Base-by-base conservation (phyloP, 2,329 filamentous ascomycete genomes). In the Aphanoascus verrucosus region DNA sequence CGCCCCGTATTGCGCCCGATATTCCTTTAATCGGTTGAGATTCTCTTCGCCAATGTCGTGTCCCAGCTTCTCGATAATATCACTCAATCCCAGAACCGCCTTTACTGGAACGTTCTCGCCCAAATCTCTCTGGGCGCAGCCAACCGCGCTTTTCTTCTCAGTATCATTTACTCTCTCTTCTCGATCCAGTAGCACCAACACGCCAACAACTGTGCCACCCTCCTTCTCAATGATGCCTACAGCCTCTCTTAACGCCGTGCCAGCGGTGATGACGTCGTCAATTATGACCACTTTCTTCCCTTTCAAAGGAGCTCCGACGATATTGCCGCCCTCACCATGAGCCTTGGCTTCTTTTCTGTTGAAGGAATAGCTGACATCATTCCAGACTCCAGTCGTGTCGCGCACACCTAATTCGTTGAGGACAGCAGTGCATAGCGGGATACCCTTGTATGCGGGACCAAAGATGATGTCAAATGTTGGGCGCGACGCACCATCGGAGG, bases 261-360 rank as follows among this genome's bases (percentile, higher is more conserved):
- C 93, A 0, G 89, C 91, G 0, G 90, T 96, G 64, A 97, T 91
- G 54, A 98, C 91, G 72, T 97, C 93, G 74, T 98, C 93, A 40
- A 98, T 84, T 61, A 98, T 86, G 34, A 98, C 77, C 14, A 96
- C 82, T 56, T 79, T 81, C 78, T 93, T 90, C 52, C 87, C 90
- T 72, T 86, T 85, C 64, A 97, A 75, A 5, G 84, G 79, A 31
- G 88, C 86, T 9, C 93, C 93, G 12, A 97, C 90, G 63, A 97
- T 94, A 67, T 81, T 86, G 43, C 93, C 91, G 34, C 91, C 91
- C 72, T 98, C 93, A 43, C 93, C 91, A 69, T 97, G 91, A 65
- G 88, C 86, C 76, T 97, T 97, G 64, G 84, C 86, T 73, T 97
- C 93, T 74, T 97, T 97, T 65, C 93, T 82, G 73, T 97, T 94